These are phyloP conservation scores for Chrysoporthe puriensis DNA, from an alignment of 2,329 filamentous ascomycete genomes.

Conservation along the genomic window DNA sequence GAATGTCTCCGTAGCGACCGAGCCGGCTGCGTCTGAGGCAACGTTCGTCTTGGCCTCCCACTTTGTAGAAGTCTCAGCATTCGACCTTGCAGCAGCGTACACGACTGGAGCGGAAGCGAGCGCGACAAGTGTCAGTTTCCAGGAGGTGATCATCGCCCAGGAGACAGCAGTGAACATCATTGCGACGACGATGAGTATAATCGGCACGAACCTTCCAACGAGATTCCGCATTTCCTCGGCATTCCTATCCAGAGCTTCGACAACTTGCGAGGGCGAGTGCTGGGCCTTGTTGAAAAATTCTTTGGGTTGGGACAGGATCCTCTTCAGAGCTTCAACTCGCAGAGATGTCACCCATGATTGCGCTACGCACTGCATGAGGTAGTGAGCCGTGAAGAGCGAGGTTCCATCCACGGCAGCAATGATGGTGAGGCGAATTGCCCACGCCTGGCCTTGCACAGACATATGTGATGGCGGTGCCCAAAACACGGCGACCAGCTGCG, in stretches of 20 bases:
- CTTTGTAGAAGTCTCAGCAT: slow-evolving; percentile 64
- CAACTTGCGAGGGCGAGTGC: slow-evolving; percentile 67
- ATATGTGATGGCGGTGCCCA: slow-evolving; percentile 54
- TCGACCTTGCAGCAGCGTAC: slow-evolving; percentile 66
- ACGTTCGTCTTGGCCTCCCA: slow-evolving; percentile 75
- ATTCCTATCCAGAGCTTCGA: slow-evolving; percentile 75
- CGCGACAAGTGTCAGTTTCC: slow-evolving; percentile 80
- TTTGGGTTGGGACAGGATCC: slow-evolving; percentile 75
- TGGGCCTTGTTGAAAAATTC: slow-evolving; percentile 75
- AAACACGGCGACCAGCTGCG: slow-evolving; percentile 72
- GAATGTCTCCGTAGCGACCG: slow-evolving; percentile 75
- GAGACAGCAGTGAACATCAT: slow-evolving; percentile 71
- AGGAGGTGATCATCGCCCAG: slow-evolving; percentile 76
- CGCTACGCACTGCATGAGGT: slow-evolving; percentile 70
- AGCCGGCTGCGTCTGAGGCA: slow-evolving; percentile 61
- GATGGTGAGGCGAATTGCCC: slow-evolving; percentile 70
- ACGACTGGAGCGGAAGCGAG: slow-evolving; percentile 71
- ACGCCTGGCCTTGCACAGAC: slow-evolving; percentile 58
- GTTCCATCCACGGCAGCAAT: slow-evolving; percentile 70
- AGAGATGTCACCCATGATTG: slow-evolving; percentile 79
- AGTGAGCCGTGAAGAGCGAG: slow-evolving; percentile 68
- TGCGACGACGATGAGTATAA: slow-evolving; percentile 65
- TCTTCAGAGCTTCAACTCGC: slow-evolving; percentile 67
- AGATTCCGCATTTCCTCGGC: slow-evolving; percentile 88
- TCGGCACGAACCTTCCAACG: slow-evolving; percentile 75